phyloP scores from a whole-genome alignment of 2,329 filamentous ascomycete genomes.

The Cladosporium sp. region DNA sequence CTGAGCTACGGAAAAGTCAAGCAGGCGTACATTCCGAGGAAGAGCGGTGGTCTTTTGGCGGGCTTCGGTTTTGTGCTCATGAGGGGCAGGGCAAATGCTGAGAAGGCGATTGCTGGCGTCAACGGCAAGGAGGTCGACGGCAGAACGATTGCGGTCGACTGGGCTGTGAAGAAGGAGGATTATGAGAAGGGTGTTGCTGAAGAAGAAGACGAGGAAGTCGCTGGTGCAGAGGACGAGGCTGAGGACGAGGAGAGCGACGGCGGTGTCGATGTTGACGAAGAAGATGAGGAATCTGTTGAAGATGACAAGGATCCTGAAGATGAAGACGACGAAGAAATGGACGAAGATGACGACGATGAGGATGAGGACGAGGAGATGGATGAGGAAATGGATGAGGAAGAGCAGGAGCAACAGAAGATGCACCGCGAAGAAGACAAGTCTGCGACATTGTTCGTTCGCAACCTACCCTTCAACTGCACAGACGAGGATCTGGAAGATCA shows the following conservation, averaged over 20 bases:
- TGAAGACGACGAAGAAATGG: slow-evolving; percentile 38
- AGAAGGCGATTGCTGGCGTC: slow-evolving; percentile 74
- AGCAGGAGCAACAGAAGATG: slow-evolving; percentile 35
- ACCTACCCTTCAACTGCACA: slow-evolving; percentile 81
- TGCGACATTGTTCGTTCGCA: slow-evolving; percentile 84
- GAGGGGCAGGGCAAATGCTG: slow-evolving; percentile 81
- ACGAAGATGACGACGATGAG: slow-evolving; percentile 35
- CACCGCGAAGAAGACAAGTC: slow-evolving; percentile 55
- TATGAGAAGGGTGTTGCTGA: slow-evolving; percentile 48
- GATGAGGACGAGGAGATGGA: slow-evolving; percentile 31
- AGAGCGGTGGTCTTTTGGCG: slow-evolving; percentile 59
- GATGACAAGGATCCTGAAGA: slow-evolving; percentile 37
- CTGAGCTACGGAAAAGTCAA: slow-evolving; percentile 87
- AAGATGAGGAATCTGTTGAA: slow-evolving; percentile 31
- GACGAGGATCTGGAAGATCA: slow-evolving; percentile 79
- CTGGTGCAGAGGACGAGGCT: slow-evolving; percentile 32
- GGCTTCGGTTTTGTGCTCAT: slow-evolving; percentile 93
- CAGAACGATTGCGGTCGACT: slow-evolving; percentile 84
- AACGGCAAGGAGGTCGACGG: slow-evolving; percentile 91
- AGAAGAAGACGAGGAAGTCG: slow-evolving; percentile 27
- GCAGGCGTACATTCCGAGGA: slow-evolving; percentile 74
- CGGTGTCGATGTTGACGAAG: slow-evolving; percentile 19
- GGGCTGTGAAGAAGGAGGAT: slow-evolving; percentile 85
- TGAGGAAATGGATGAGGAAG: slow-evolving; percentile 36
- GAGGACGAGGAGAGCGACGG: slow-evolving; percentile 36